Evolutionary conservation across 345 rosid genomes (phyloP).

Genomic region (Citrus unshiu): DNA sequence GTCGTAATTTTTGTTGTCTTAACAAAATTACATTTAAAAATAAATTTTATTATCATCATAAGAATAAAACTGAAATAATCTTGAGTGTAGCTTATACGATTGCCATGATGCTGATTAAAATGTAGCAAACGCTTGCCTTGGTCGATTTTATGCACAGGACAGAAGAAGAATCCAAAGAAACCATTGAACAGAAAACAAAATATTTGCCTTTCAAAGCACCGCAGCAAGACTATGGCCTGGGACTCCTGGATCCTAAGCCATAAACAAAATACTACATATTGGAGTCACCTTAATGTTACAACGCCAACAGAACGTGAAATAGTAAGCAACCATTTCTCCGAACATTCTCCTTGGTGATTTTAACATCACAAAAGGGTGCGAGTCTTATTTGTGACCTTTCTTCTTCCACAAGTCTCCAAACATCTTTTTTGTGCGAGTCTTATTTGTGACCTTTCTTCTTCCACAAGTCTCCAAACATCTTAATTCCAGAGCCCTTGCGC

Average conservation of each 20-base stretch:
- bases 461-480: constrained; percentile 89
- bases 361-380: background rate
- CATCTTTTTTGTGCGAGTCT: constrained; percentile 41
- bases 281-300: background rate
- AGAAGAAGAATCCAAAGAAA: background rate
- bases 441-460: constrained; percentile 73
- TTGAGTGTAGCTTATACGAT: too few species aligned
- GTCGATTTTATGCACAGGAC: background rate
- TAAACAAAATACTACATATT: background rate
- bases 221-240: background rate
- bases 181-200: background rate
- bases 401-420: constrained; percentile 89
- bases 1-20: too few species aligned
- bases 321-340: constrained; percentile 35
- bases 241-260: background rate
- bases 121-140: background rate
- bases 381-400: constrained; percentile 61
- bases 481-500: constrained; percentile 70
- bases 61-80: too few species aligned
- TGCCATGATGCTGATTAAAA: background rate
- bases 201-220: background rate
- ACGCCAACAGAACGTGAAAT: constrained; percentile 21
- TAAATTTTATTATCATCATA: too few species aligned
- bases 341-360: background rate
- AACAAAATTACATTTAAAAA: too few species aligned